A percentile compares a stretch with the other conserved stretches of the same genome.
These are phyloP conservation scores for Neoarthrinium moseri DNA, from an alignment of 2,329 filamentous ascomycete genomes.

Conservation along the genomic window DNA sequence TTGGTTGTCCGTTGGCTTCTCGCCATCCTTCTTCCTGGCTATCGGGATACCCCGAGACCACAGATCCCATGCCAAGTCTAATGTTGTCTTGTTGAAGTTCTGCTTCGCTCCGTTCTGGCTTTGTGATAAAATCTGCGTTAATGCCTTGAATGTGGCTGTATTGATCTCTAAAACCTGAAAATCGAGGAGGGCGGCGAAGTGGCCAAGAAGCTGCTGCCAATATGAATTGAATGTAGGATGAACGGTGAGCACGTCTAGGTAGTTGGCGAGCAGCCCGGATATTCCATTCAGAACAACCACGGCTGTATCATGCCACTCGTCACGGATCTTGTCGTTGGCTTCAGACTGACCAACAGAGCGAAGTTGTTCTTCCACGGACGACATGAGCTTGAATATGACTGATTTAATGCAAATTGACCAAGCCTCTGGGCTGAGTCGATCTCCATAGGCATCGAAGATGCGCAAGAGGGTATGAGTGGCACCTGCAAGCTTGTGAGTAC, in stretches of 20 bases:
- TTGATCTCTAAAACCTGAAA: conserved; percentile 68
- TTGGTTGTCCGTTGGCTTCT: conserved; percentile 65
- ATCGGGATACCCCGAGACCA: conserved; percentile 68
- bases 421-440: conserved; percentile 71
- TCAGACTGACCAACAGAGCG: conserved; percentile 33
- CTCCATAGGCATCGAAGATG: conserved; percentile 89
- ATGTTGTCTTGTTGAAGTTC: conserved; percentile 47
- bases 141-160: conserved; percentile 67
- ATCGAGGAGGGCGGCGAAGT: conserved; percentile 64
- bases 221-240: conserved; percentile 67
- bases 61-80: conserved; percentile 65
- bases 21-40: conserved; percentile 36
- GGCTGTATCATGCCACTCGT: conserved; percentile 72
- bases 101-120: conserved; percentile 40
- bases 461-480: conserved; percentile 87
- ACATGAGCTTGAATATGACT: conserved; percentile 76
- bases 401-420: conserved; percentile 83
- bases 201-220: conserved; percentile 72
- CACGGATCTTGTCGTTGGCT: conserved; percentile 40
- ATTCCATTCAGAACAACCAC: conserved; percentile 73
- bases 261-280: conserved; percentile 70
- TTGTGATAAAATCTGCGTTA: conserved; percentile 61
- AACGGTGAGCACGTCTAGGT: conserved; percentile 69
- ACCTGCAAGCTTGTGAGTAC: conserved; percentile 38
- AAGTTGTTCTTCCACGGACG: conserved; percentile 63